Base-by-base conservation (phyloP, 768 basidiomycete species). In the Boletus subcaerulescens region DNA sequence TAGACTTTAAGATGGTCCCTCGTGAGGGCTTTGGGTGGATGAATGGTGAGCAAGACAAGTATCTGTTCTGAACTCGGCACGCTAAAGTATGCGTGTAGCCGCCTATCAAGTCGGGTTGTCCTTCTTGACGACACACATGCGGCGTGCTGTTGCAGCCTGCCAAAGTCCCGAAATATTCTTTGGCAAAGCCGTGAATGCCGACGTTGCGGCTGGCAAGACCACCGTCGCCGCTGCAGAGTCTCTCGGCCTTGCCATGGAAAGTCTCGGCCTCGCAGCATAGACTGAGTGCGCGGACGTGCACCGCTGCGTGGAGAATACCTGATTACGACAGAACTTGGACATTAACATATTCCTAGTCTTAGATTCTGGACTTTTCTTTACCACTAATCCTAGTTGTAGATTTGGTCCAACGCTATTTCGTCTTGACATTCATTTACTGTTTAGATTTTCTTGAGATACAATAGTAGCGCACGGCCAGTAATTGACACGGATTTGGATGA, bases 1-100 rank as follows among this genome's bases (percentile, higher is more conserved):
- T 96, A 62, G 96, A 99, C 76, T 99, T 99, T 77, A 93, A 95
- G 76, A 86, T 95, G 82, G 90, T 98, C 42, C 95, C 95, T 47
- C 83, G 94, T 14, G 96, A 98, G 73, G 96, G 96, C 51, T 99
- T 98, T 67, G 96, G 96, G 10, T 98, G 94, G 96, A 97, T 94
- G 90, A 96, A 96, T 58, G 80, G 92, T 93, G 64, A 56, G 86
- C 75, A 12, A 38, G 35, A 12, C 17, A 12, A 33, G 3, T 0
- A 20, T 29, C 15, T 9, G 36, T 36, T 26, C 11, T 32, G 14
- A 32, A 31, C 44, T 26, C n/a, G 36, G 50, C 29, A 55, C 39
- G 52, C 51, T 53, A 42, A 45, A 36, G 48, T 36, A 26, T 50
- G 47, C 52, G 38, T 55, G 40, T 63, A 93, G 91, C 95, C 61